Percentiles rank a stretch among this genome's conserved stretches.
Conservation (phyloP, 345 rosid species). For the Gossypium mustelinum region DNA sequence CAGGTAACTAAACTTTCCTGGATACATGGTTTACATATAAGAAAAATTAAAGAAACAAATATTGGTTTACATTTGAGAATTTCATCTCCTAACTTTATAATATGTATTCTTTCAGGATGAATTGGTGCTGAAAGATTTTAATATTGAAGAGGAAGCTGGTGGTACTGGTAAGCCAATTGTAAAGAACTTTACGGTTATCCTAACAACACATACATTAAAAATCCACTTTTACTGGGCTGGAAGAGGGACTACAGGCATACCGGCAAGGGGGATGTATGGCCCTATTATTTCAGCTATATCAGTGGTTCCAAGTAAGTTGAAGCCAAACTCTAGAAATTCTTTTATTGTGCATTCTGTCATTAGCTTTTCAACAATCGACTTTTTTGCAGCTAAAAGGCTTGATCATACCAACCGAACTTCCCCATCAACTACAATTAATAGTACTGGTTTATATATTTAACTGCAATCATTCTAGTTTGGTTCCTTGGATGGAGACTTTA, state of each 20-base stretch:
- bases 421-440: neutral
- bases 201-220: constrained; percentile 46
- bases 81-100: neutral
- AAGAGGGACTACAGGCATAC: constrained; percentile 71
- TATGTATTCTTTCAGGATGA: constrained; percentile 32
- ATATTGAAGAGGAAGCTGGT: constrained; percentile 55
- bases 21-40: neutral
- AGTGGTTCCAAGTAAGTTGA: constrained; percentile 50
- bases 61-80: neutral
- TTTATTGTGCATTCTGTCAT: constrained; percentile 1
- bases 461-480: neutral
- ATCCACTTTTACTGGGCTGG: constrained; percentile 74
- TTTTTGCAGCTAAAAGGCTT: neutral
- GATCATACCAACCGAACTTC: neutral
- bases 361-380: neutral
- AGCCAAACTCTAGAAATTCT: neutral
- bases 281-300: constrained; percentile 79
- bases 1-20: constrained; percentile 42
- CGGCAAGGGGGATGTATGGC: constrained; percentile 63
- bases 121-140: constrained; percentile 52
- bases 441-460: neutral
- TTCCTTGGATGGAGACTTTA: neutral
- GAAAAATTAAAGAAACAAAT: neutral
- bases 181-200: constrained; percentile 27
- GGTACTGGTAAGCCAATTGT: constrained; percentile 48